phyloP scores from a whole-genome alignment of 1,284 basidiomycete genomes.

The Boletus smithii region DNA sequence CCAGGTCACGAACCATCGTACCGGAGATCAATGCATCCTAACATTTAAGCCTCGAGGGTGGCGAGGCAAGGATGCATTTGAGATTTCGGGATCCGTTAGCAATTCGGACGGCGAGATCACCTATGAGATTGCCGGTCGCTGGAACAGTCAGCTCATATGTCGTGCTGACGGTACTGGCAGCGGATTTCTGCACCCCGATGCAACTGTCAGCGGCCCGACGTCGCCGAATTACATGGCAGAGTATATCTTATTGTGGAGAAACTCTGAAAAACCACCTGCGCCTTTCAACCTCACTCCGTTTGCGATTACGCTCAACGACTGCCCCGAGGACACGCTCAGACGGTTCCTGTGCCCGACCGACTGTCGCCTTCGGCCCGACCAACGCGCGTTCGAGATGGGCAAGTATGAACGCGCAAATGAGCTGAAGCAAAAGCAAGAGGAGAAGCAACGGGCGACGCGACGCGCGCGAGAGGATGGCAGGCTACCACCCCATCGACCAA shows the following conservation, averaged over 20 bases:
- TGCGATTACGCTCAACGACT: conserved; percentile 88
- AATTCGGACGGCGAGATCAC: conserved; percentile 63
- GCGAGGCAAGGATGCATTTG: conserved; percentile 88
- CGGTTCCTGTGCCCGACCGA: conserved; percentile 87
- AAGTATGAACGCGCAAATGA: conserved; percentile 87
- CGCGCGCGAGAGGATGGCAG: conserved; percentile 76
- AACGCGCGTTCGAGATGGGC: conserved; percentile 93
- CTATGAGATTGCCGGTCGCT: conserved; percentile 94
- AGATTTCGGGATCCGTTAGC: conserved; percentile 85
- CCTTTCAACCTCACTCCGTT: conserved; percentile 97
- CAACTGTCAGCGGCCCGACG: conserved; percentile 44
- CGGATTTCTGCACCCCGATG: conserved; percentile 75
- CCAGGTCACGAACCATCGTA: conserved; percentile 88
- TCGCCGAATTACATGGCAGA: conserved; percentile 54
- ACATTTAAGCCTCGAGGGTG: conserved; percentile 97
- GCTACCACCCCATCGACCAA: conserved; percentile 70
- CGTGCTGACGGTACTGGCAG: conserved; percentile 65
- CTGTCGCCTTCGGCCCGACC: conserved; percentile 90
- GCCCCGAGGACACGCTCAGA: conserved; percentile 63
- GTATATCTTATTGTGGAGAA: conserved; percentile 88
- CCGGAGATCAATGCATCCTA: conserved; percentile 83
- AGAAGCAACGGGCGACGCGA: conserved; percentile 80
- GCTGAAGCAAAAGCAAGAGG: conserved; percentile 85
- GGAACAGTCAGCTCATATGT: conserved; percentile 94
- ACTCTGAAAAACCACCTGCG: conserved; percentile 79